phyloP scores from a whole-genome alignment of 805 yeast genomes.

The Lachancea dasiensis region DNA sequence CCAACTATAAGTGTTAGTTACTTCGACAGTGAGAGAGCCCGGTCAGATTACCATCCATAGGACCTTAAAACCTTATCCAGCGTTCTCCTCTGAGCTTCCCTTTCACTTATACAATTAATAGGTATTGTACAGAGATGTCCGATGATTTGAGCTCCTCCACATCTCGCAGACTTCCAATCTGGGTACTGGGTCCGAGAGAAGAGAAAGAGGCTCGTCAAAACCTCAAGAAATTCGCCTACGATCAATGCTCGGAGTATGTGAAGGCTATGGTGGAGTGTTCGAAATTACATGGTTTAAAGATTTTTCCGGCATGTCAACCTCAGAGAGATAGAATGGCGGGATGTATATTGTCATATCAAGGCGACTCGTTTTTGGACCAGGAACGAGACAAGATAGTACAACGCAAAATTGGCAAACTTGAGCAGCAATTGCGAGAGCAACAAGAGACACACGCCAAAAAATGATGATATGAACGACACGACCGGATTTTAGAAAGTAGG shows the following conservation, averaged over 20 bases:
- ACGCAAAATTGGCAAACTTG: conserved; percentile 44
- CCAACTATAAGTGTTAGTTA: too few relatives aligned
- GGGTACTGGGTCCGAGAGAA: conserved; percentile 74
- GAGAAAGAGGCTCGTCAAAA: conserved; percentile 67
- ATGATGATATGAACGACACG: not conserved
- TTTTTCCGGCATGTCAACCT: conserved; percentile 59
- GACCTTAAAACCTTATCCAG: too few relatives aligned
- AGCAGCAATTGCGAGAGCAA: conserved; percentile 18
- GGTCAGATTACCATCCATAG: too few relatives aligned
- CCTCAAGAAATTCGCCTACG: conserved; percentile 63
- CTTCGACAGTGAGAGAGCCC: too few relatives aligned
- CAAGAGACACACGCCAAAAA: not conserved
- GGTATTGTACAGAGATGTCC: not conserved
- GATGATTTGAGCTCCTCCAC: conserved; percentile 14
- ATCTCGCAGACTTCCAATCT: conserved; percentile 48
- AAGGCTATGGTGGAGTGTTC: conserved; percentile 64
- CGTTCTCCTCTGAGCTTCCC: too few relatives aligned
- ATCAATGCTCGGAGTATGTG: conserved; percentile 61
- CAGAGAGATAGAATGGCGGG: conserved; percentile 51
- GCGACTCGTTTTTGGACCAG: conserved; percentile 57
- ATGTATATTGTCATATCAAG: conserved; percentile 59
- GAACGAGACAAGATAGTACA: conserved; percentile 61
- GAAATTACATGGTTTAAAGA: conserved; percentile 53
- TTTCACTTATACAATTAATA: not conserved
- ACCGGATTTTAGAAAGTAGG: too few relatives aligned